Evolutionary conservation across 345 rosid genomes (phyloP).

Genomic region (Sisymbrium altissimum): DNA sequence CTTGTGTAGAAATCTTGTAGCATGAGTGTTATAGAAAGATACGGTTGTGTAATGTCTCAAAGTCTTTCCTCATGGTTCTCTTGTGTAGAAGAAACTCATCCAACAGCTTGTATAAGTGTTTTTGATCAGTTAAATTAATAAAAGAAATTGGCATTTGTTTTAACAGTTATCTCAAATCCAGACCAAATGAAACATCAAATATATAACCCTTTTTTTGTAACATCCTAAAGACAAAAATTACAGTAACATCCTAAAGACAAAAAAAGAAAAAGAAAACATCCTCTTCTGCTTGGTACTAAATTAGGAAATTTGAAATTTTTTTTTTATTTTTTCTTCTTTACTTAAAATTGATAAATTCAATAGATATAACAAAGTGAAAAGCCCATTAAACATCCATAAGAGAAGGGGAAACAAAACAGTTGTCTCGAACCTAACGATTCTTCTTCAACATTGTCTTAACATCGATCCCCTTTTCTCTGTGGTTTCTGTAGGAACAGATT

Average conservation of each 20-base stretch:
- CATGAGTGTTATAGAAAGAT: not conserved
- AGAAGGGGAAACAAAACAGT: not conserved
- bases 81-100: not conserved
- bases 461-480: not conserved
- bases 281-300: not conserved
- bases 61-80: not conserved
- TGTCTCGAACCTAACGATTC: not conserved
- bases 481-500: not conserved
- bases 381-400: not conserved
- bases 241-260: not conserved
- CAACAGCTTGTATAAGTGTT: constrained; percentile 8
- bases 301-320: not conserved
- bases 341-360: not conserved
- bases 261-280: not conserved
- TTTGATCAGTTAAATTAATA: not conserved
- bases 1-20: constrained; percentile 20
- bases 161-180: not conserved
- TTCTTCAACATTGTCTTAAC: not conserved
- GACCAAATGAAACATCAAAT: not conserved
- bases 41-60: not conserved
- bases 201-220: too few species aligned
- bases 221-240: not conserved
- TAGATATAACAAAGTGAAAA: not conserved
- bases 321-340: not conserved
- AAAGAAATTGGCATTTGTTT: not conserved